Evolutionary conservation across 129 eudicot genomes (phyloP).

Genomic region (Centella asiatica): DNA sequence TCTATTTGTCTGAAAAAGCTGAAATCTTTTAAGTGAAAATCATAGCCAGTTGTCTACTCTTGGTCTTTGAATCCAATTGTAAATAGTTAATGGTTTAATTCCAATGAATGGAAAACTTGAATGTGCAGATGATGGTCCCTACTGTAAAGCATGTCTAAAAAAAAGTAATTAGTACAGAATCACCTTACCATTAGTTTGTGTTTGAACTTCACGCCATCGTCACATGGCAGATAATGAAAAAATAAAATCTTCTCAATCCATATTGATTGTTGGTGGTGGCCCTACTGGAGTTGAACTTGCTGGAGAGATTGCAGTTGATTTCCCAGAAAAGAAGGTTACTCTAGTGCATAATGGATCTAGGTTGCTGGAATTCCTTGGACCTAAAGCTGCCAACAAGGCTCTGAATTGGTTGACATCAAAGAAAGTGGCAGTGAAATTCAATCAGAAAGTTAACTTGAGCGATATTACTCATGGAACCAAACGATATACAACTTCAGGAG

Average conservation of each 20-base stretch:
- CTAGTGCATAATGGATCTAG: constrained; percentile 67
- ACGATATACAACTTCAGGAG: constrained; percentile 45
- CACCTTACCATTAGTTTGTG: background rate
- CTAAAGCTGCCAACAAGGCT: constrained; percentile 66
- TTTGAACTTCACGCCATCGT: background rate
- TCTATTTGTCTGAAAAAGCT: too few relatives aligned
- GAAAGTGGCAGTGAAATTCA: constrained; percentile 62
- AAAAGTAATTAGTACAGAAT: background rate
- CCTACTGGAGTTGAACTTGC: constrained; percentile 93
- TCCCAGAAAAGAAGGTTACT: constrained; percentile 50
- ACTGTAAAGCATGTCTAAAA: background rate
- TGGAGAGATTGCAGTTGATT: constrained; percentile 75
- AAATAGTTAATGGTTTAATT: background rate
- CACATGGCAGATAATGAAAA: constrained; percentile 51
- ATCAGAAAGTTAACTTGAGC: constrained; percentile 46
- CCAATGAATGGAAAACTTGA: background rate
- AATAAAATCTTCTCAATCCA: constrained; percentile 59
- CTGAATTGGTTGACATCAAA: constrained; percentile 60
- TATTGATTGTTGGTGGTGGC: constrained; percentile 82
- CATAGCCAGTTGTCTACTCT: background rate
- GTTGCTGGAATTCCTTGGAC: constrained; percentile 73
- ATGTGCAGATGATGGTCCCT: background rate
- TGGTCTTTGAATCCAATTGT: background rate
- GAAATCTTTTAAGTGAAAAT: too few relatives aligned
- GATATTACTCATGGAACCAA: constrained; percentile 39